Conservation (phyloP, 192 early-diverging fungal genomes). For the Podila verticillata region DNA sequence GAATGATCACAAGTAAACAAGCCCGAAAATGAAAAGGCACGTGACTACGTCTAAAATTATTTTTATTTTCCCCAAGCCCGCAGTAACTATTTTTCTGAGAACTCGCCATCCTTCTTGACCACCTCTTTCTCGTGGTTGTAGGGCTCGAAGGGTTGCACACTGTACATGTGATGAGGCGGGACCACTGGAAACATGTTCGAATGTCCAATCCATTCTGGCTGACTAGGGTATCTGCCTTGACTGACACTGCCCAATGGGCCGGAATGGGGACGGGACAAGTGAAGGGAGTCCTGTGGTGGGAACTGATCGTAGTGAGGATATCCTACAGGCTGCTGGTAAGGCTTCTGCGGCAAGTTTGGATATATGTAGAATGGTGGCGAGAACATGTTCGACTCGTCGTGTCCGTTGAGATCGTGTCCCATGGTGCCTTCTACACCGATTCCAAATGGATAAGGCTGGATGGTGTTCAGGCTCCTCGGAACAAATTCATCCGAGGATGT, state of each 20-base stretch:
- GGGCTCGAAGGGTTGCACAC: not conserved
- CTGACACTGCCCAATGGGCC: not conserved
- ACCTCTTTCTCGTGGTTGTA: too few species aligned
- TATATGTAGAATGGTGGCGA: constrained; percentile 42
- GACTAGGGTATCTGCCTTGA: constrained; percentile 24
- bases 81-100: too few species aligned
- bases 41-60: too few species aligned
- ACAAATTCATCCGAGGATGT: not conserved
- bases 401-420: not conserved
- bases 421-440: not conserved
- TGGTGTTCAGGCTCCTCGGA: not conserved
- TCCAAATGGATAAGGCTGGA: not conserved
- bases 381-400: not conserved
- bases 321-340: constrained; percentile 6
- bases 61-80: too few species aligned
- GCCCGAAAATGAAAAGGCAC: too few species aligned
- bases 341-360: not conserved
- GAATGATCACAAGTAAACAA: not conserved
- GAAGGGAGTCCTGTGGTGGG: not conserved
- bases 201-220: constrained; percentile 41
- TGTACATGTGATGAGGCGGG: constrained; percentile 19
- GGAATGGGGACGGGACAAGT: too few species aligned
- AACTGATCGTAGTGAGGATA: constrained; percentile 30
- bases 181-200: constrained; percentile 30
- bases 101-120: too few species aligned